Percentiles rank a stretch among this genome's conserved stretches.
Conservation (phyloP, 768 basidiomycete genomes). For the Kwoniella shandongensis region DNA sequence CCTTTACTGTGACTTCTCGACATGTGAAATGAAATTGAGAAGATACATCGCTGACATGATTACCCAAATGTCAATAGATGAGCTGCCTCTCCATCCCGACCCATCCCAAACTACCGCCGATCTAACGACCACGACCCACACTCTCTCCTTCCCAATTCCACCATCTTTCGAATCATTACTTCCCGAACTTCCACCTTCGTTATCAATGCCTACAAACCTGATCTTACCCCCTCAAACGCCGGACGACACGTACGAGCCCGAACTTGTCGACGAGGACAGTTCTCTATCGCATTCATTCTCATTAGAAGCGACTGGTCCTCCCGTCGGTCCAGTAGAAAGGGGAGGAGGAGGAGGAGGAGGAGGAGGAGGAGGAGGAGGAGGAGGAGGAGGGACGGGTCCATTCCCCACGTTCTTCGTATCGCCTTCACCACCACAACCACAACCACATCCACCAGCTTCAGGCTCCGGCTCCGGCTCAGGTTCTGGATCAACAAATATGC, state of each 20-base stretch:
- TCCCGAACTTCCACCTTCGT: slow-evolving; percentile 1
- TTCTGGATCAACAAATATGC: slow-evolving; percentile 2
- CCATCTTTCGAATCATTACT: slow-evolving; percentile 15
- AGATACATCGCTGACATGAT: background rate
- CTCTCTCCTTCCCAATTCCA: slow-evolving; percentile 15
- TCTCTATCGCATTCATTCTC: too few species aligned
- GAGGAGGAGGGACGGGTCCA: too few species aligned
- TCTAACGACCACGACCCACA: slow-evolving; percentile 19
- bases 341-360: background rate
- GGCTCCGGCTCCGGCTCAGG: background rate
- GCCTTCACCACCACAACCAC: slow-evolving; percentile 5
- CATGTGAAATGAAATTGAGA: too few species aligned
- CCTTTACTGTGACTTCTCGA: too few species aligned
- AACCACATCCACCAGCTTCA: background rate
- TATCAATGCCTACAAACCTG: background rate
- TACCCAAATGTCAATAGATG: background rate
- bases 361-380: background rate
- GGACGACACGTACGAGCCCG: background rate
- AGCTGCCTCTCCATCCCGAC: slow-evolving; percentile 3
- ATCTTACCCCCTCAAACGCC: background rate
- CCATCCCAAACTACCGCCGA: slow-evolving; percentile 25
- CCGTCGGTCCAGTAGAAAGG: background rate
- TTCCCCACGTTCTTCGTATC: slow-evolving; percentile 6
- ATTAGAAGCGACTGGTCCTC: too few species aligned
- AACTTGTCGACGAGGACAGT: background rate